phyloP scores from a whole-genome alignment of 2,329 filamentous ascomycete genomes.

The Seiridium unicorne region DNA sequence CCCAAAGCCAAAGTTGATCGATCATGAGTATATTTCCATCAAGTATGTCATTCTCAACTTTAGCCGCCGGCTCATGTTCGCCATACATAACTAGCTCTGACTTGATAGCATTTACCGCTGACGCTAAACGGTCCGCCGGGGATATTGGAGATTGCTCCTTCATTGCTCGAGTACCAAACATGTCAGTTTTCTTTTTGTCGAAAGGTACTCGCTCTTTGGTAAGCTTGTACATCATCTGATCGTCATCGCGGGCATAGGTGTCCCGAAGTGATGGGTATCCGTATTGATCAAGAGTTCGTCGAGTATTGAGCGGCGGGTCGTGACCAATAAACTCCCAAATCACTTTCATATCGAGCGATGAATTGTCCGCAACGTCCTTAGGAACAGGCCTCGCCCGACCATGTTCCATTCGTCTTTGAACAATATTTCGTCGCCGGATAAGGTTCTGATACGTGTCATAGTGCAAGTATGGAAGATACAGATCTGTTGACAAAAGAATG shows the following conservation, averaged over 20 bases:
- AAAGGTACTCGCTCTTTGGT: conserved; percentile 45
- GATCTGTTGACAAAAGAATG: conserved; percentile 14
- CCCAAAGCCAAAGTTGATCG: conserved; percentile 64
- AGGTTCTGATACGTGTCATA: conserved; percentile 63
- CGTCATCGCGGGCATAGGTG: conserved; percentile 59
- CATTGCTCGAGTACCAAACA: conserved; percentile 13
- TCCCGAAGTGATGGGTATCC: conserved; percentile 61
- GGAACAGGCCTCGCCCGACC: conserved; percentile 57
- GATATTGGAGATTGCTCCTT: conserved; percentile 11
- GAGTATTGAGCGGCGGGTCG: conserved; percentile 60
- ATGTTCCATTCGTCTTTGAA: conserved; percentile 49
- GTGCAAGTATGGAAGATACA: conserved; percentile 60
- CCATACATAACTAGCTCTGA: conserved; percentile 6
- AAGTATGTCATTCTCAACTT: conserved; percentile 34
- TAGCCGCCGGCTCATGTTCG: conserved; percentile 29
- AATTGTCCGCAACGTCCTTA: conserved; percentile 44
- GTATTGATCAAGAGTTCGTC: conserved; percentile 62
- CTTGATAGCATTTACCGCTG: conserved; percentile 16
- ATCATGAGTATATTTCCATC: conserved; percentile 65
- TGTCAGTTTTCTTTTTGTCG: conserved; percentile 21
- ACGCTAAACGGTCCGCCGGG: conserved; percentile 18
- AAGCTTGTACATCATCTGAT: conserved; percentile 67
- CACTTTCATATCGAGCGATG: conserved; percentile 56
- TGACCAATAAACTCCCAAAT: conserved; percentile 63
- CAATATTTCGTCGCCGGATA: conserved; percentile 53